These are phyloP conservation scores for Colletotrichum musicola DNA, from an alignment of 2,329 filamentous ascomycete species.

Conservation along the genomic window DNA sequence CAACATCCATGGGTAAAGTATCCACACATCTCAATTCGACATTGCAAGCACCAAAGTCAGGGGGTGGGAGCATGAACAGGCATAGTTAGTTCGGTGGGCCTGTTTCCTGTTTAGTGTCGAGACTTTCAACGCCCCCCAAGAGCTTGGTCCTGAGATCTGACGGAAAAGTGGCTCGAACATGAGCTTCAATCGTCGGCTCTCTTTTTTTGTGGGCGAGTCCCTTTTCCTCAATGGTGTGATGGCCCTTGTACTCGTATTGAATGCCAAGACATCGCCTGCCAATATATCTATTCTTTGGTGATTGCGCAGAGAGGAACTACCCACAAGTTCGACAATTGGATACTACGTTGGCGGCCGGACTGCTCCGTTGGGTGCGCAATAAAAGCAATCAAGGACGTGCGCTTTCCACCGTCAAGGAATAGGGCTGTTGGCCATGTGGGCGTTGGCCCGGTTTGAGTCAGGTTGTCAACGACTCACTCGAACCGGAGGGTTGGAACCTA, in stretches of 20 bases:
- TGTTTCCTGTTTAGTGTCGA: constrained; percentile 35
- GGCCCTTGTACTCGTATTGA: background rate
- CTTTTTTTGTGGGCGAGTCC: background rate
- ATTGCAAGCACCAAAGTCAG: background rate
- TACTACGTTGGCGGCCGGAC: constrained; percentile 4
- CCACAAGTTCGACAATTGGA: background rate
- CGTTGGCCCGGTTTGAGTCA: background rate
- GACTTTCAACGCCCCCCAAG: constrained; percentile 2
- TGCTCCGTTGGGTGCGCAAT: background rate
- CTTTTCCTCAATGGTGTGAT: constrained; percentile 3
- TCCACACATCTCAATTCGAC: background rate
- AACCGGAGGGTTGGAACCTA: background rate
- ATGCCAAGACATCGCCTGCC: constrained; percentile 1
- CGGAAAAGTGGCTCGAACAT: constrained; percentile 2
- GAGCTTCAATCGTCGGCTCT: background rate
- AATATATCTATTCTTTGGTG: background rate
- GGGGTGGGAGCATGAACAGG: background rate
- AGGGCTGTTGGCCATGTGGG: background rate
- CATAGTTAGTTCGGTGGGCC: constrained; percentile 29
- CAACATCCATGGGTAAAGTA: background rate
- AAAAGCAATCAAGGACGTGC: background rate
- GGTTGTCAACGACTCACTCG: background rate
- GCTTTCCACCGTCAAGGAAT: background rate
- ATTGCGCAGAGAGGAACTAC: background rate
- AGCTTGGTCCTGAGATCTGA: constrained; percentile 12